Evolutionary conservation across 1,284 basidiomycete species (phyloP), one percentile per base, ranked within the genome.

Genomic region (Pholiota adiposa): DNA sequence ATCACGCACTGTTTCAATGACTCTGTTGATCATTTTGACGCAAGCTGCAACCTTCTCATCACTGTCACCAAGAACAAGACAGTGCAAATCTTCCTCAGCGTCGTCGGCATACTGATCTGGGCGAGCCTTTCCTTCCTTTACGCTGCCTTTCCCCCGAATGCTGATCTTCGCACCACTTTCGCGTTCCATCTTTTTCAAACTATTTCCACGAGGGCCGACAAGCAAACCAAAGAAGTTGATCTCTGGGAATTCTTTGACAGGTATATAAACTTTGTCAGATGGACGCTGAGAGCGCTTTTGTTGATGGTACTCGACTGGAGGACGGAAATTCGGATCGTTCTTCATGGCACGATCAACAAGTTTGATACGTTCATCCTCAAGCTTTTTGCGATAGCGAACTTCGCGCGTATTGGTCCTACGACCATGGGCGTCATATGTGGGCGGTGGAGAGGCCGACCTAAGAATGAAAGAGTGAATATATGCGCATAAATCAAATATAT

Each of bases 141-240:
- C 96, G 74, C 93, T 96, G 50, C 97, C 97, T 77, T 98, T 98
- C 56, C 97, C 97, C 64, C 97, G 88, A 68, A 99, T 99, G 66
- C 92, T 94, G 70, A 99, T 99, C 79, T 99, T 99, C 18, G 97
- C 97, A 25, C 97, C 97, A 70, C 92, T 94, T 70, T 99, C 94
- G 58, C 93, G 83, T 78, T 99, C 97, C 97, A 99, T 99, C 76
- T 94, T 96, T 84, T 99, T 99, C 81, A 99, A 79, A 77, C 95
- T 97, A 75, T 99, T 99, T 51, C 97, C 97, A 70, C 97, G 92
- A 69, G 97, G 97, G 41, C 97, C 97, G 63, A 99, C 97, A 61
- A 99, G 87, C 61, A 99, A 82, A 69, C 97, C 97, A 70, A 99
- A 99, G 77, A 99, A 99, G 77, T 99, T 99, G 83, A 99, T 99